phyloP scores from a whole-genome alignment of 768 basidiomycete genomes.

The Naganishia onofrii region DNA sequence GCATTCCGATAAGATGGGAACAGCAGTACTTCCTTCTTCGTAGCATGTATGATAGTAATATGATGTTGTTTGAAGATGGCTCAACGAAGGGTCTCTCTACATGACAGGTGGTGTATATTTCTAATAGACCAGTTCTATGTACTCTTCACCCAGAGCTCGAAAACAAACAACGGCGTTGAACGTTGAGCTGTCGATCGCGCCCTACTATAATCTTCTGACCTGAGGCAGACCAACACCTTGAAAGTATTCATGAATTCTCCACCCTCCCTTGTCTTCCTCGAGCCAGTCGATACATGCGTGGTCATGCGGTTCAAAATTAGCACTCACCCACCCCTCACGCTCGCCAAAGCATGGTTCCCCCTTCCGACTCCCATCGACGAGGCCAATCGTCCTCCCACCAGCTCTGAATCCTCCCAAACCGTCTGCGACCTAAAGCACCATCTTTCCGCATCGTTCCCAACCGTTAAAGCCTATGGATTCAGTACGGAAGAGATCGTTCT shows the following conservation, averaged over 20 bases:
- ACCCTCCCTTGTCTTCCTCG: too few species aligned
- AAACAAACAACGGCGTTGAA: not conserved
- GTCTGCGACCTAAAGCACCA: conserved; percentile 21
- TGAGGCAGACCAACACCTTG: too few species aligned
- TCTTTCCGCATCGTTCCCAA: not conserved
- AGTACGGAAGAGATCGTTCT: conserved; percentile 14
- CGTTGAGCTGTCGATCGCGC: not conserved
- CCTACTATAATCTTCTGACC: not conserved
- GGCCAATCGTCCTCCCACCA: not conserved
- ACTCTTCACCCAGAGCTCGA: too few species aligned
- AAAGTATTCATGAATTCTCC: not conserved
- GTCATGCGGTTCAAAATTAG: conserved; percentile 29
- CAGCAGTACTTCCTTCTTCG: not conserved
- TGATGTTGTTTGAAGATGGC: not conserved
- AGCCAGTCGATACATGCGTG: too few species aligned
- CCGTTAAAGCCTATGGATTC: conserved; percentile 11
- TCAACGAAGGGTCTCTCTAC: too few species aligned
- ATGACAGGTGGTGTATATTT: too few species aligned
- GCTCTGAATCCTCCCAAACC: not conserved
- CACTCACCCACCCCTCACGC: conserved; percentile 22
- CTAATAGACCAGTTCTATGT: too few species aligned
- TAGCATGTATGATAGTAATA: not conserved
- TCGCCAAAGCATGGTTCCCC: conserved; percentile 25
- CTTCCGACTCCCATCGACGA: not conserved
- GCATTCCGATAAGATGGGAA: conserved; percentile 65